These are phyloP conservation scores for Dothideomycetidae sp. DNA, from an alignment of 2,329 filamentous ascomycete species.

Conservation along the genomic window DNA sequence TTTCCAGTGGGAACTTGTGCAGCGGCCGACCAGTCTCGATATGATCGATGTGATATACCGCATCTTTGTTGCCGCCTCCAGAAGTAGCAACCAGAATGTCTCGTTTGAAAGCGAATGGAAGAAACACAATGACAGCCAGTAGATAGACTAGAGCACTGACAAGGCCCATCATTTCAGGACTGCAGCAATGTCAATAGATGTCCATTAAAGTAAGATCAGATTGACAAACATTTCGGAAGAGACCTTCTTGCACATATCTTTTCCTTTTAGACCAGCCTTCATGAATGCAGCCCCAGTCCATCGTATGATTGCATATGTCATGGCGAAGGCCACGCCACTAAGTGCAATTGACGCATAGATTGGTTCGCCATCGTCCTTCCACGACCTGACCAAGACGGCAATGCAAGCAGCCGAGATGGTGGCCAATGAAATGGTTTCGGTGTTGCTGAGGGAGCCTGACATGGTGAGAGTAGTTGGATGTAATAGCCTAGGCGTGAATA, in stretches of 20 bases:
- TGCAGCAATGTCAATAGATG: too few relatives aligned
- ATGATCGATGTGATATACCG: constrained; percentile 57
- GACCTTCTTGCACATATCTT: constrained; percentile 68
- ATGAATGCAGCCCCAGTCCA: constrained; percentile 90
- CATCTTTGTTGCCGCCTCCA: constrained; percentile 80
- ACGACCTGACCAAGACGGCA: constrained; percentile 63
- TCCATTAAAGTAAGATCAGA: too few relatives aligned
- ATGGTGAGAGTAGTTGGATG: constrained; percentile 2
- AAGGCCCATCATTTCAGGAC: constrained; percentile 90
- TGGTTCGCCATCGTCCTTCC: constrained; percentile 75
- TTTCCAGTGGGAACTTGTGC: constrained; percentile 86
- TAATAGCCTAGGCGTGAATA: too few relatives aligned
- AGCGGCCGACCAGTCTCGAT: constrained; percentile 73
- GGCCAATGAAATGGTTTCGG: constrained; percentile 44
- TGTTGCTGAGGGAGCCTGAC: constrained; percentile 29
- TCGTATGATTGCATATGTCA: constrained; percentile 72
- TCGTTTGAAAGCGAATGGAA: constrained; percentile 96
- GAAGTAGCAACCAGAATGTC: constrained; percentile 92
- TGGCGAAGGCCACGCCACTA: constrained; percentile 68
- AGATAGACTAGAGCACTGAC: constrained; percentile 88
- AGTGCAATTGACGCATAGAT: constrained; percentile 79
- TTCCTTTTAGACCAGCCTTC: constrained; percentile 74
- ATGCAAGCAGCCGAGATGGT: constrained; percentile 54
- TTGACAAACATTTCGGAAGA: constrained; percentile 65
- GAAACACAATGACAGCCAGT: constrained; percentile 75